Percentiles rank a stretch among this genome's conserved stretches.
phyloP scores from a whole-genome alignment of 2,329 filamentous ascomycete genomes.

The Biscogniauxia marginata region DNA sequence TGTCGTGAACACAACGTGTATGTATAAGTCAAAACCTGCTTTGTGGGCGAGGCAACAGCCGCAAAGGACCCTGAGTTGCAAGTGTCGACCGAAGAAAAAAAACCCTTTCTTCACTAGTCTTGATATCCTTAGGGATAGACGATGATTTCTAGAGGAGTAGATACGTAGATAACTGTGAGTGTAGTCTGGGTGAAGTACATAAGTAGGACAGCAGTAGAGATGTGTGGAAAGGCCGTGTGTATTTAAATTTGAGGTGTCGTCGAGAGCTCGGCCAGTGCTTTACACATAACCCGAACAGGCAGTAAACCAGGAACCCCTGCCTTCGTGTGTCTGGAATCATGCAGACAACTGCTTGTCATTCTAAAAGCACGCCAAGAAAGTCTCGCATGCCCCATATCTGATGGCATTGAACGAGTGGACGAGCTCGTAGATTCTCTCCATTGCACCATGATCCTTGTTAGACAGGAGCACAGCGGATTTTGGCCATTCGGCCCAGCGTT shows the following conservation, averaged over 20 bases:
- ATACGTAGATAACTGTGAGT: neutral
- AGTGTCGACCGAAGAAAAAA: neutral
- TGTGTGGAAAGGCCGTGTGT: conserved; percentile 19
- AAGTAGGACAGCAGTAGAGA: conserved; percentile 7
- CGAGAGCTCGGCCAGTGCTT: conserved; percentile 13
- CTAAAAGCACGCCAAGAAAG: conserved; percentile 15
- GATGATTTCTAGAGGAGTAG: neutral
- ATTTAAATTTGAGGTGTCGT: conserved; percentile 22
- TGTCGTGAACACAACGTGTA: neutral
- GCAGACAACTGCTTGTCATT: conserved; percentile 19
- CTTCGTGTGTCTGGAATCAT: conserved; percentile 22
- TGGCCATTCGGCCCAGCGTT: neutral
- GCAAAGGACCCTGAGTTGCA: neutral
- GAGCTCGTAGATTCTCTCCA: conserved; percentile 20
- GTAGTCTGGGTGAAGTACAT: neutral
- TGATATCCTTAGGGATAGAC: neutral
- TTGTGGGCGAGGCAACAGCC: neutral
- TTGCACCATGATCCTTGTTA: conserved; percentile 24
- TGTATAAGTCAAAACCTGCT: neutral
- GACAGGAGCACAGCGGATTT: conserved; percentile 14
- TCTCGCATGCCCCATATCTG: conserved; percentile 14
- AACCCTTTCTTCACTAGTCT: neutral
- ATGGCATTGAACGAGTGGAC: conserved; percentile 13
- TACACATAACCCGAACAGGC: conserved; percentile 16
- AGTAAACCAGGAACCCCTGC: conserved; percentile 23